These are phyloP conservation scores for Pseudopyricularia javanii DNA, from an alignment of 2,329 filamentous ascomycete genomes.

Conservation along the genomic window DNA sequence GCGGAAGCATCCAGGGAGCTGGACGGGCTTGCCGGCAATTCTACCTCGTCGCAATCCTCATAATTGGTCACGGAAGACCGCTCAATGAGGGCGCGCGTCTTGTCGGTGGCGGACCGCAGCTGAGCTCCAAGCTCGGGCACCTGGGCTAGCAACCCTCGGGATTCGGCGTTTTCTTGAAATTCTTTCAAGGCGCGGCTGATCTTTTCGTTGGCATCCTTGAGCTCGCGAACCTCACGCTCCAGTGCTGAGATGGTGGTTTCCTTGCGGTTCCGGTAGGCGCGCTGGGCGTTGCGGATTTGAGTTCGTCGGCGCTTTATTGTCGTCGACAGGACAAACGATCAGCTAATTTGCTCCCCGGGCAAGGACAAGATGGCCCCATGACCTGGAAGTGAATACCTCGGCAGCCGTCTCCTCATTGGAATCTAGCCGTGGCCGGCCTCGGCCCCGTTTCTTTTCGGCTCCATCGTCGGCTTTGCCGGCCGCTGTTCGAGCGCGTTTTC, in stretches of 20 bases:
- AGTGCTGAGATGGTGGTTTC: conserved; percentile 67
- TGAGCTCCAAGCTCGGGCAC: conserved; percentile 44
- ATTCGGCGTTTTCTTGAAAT: conserved; percentile 50
- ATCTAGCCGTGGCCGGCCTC: conserved; percentile 65
- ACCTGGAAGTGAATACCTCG: conserved; percentile 44
- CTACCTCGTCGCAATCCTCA: no score
- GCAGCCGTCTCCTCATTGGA: conserved; percentile 66
- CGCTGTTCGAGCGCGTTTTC: conserved; percentile 6
- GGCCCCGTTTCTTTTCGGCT: conserved; percentile 41
- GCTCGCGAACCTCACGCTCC: conserved; percentile 54
- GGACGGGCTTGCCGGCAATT: no score
- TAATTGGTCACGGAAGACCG: no score
- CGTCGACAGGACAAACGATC: background rate
- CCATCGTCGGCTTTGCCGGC: conserved; percentile 11
- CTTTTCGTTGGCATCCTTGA: conserved; percentile 58
- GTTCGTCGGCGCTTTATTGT: conserved; percentile 60
- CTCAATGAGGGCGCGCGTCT: conserved; percentile 44
- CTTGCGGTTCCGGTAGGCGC: conserved; percentile 76
- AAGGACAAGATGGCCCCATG: background rate
- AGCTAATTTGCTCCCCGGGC: background rate
- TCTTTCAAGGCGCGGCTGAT: conserved; percentile 62
- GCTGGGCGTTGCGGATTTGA: conserved; percentile 76
- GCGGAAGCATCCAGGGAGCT: no score
- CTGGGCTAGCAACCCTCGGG: conserved; percentile 42
- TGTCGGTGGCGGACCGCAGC: conserved; percentile 43